phyloP scores from a whole-genome alignment of 2,329 filamentous ascomycete species.

The Exophiala sp. region DNA sequence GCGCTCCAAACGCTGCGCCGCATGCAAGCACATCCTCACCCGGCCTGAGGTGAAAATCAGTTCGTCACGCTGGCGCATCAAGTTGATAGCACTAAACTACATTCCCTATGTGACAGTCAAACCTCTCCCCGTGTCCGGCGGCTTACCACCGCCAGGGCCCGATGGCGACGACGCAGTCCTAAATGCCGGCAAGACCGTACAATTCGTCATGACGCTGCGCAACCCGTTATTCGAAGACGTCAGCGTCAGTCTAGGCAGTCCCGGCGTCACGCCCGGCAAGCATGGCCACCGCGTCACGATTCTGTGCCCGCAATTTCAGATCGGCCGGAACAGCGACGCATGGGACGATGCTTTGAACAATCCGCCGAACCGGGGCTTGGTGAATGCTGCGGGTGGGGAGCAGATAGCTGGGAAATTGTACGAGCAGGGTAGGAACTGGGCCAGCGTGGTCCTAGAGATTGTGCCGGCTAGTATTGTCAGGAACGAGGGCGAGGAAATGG shows the following conservation, averaged over 20 bases:
- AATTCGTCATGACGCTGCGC: conserved; percentile 84
- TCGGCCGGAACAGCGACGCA: conserved; percentile 90
- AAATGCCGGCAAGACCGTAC: conserved; percentile 53
- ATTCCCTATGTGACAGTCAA: conserved; percentile 73
- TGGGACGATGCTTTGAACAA: conserved; percentile 81
- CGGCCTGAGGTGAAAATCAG: conserved; percentile 89
- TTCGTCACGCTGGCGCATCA: conserved; percentile 87
- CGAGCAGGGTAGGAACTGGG: conserved; percentile 91
- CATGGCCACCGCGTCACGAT: conserved; percentile 81
- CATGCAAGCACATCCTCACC: conserved; percentile 90
- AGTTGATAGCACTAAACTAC: conserved; percentile 80
- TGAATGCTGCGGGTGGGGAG: conserved; percentile 50
- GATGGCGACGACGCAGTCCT: conserved; percentile 44
- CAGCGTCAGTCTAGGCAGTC: conserved; percentile 81
- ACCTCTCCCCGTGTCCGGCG: conserved; percentile 46
- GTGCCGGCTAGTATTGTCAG: conserved; percentile 53
- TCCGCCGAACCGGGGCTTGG: conserved; percentile 38
- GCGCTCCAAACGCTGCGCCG: conserved; percentile 85
- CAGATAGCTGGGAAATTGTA: conserved; percentile 93
- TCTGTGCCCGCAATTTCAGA: conserved; percentile 88
- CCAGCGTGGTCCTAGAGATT: conserved; percentile 87
- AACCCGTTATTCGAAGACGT: conserved; percentile 94
- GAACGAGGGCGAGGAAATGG: conserved; percentile 31
- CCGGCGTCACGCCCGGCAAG: conserved; percentile 70
- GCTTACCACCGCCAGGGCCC: conserved; percentile 27